A percentile compares a stretch with the other conserved stretches of the same genome.
phyloP scores from a whole-genome alignment of 2,329 filamentous ascomycete genomes.

The Fusarium musae region DNA sequence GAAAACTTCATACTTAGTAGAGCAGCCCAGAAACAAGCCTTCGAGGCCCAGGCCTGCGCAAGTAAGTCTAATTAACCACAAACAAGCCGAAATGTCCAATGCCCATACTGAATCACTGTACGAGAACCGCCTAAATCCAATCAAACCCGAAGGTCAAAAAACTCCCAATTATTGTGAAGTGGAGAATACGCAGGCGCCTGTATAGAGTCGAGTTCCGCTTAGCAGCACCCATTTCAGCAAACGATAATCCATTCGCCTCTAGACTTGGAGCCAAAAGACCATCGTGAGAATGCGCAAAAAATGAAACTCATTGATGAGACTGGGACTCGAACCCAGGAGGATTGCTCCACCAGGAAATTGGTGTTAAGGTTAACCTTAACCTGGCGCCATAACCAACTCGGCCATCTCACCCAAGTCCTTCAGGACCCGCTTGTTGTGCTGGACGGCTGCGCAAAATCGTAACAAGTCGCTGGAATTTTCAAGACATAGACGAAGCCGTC shows the following conservation, averaged over 20 bases:
- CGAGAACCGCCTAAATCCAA: constrained; percentile 3
- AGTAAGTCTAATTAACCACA: constrained; percentile 5
- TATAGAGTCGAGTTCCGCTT: not conserved
- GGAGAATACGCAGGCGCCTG: not conserved
- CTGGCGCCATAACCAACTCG: constrained; percentile 45
- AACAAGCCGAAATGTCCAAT: not conserved
- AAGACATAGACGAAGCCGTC: not conserved
- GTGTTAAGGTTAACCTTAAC: constrained; percentile 42
- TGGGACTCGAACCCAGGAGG: constrained; percentile 45
- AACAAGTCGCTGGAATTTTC: constrained; percentile 4
- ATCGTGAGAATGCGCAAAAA: constrained; percentile 20
- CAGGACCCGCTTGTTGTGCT: constrained; percentile 35
- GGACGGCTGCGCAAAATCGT: constrained; percentile 2
- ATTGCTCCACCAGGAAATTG: constrained; percentile 43
- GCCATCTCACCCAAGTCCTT: constrained; percentile 40
- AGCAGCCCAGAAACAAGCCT: not conserved
- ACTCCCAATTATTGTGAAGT: constrained; percentile 22
- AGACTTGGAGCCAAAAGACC: constrained; percentile 7
- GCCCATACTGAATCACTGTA: constrained; percentile 11
- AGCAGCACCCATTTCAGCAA: not conserved
- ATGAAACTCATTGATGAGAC: constrained; percentile 37
- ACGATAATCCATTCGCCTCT: not conserved
- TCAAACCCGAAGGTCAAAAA: constrained; percentile 13
- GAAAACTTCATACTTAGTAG: no score
- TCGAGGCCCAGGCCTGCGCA: not conserved